Base-by-base conservation (phyloP, 2,329 filamentous ascomycete genomes). In the Fusarium proliferatum region DNA sequence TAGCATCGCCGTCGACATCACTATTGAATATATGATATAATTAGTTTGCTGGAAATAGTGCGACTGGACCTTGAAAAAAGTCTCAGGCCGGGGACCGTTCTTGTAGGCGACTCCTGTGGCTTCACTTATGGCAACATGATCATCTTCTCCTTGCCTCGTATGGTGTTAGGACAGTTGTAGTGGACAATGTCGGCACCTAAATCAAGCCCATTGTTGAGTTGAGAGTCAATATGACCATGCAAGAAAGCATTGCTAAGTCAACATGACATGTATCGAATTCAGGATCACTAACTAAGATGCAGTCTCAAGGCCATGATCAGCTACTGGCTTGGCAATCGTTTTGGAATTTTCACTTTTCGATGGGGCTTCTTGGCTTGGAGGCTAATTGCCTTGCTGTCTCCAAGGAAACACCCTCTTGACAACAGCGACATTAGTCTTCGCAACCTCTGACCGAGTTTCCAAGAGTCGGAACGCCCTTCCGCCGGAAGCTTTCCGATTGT, bases 381-480 rank as follows among this genome's bases (percentile, higher is more conserved):
- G 9, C 26, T 21, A 26, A 6, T 4, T 12, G 2, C 9, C 6
- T 49, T 13, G 3, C 8, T 13, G 6, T 3, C 28, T 16, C 4
- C 9, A 2, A 16, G 13, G 2, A 48, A 30, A 11, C 3, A 1
- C 6, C 45, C 3, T 48, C 19, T n/a, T 19, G 9, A 36, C 4
- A 2, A 36, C 9, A 8, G 2, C 2, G 6, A 21, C 10, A 1
- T 26, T 16, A 3, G 6, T 6, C 9, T 16, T 21, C 1, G 6
- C 3, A 36, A 9, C 12, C 19, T 26, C 6, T 19, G 11, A 6
- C 6, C 9, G n/a, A 26, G 6, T 19, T 10, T 23, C 2, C 2
- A 52, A 36, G n/a, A 26, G 9, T 15, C 51, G 34, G 51, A 53
- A 41, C 5, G 0, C 10, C 6, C 13, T 28, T 39, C 34, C 51